Evolutionary conservation across 495 filamentous ascomycete species (phyloP).

Genomic region (Talaromyces nanjingensis): DNA sequence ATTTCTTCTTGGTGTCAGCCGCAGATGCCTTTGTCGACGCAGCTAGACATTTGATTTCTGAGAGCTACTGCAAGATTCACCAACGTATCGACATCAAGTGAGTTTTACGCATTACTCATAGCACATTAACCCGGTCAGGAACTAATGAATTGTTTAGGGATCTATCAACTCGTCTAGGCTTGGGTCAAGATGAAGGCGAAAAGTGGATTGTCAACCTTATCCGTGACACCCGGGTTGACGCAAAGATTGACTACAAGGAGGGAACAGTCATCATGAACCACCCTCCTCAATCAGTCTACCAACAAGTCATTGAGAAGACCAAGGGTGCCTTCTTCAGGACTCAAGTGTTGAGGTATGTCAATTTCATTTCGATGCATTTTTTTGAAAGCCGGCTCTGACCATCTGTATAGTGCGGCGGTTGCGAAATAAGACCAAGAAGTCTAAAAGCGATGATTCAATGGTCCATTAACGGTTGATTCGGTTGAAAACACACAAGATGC

Average conservation of each 20-base stretch:
- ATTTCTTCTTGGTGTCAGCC: slow-evolving; percentile 88
- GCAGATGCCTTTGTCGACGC: slow-evolving; percentile 90
- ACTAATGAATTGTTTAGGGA: slow-evolving; percentile 46
- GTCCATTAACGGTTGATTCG: not conserved
- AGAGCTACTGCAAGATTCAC: slow-evolving; percentile 99
- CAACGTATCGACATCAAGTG: slow-evolving; percentile 94
- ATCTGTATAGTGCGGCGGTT: slow-evolving; percentile 34
- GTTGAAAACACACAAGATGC: not conserved
- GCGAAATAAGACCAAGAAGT: slow-evolving; percentile 40
- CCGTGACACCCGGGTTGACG: slow-evolving; percentile 91
- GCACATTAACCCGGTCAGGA: not conserved
- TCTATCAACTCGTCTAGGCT: slow-evolving; percentile 78
- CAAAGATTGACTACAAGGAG: slow-evolving; percentile 98
- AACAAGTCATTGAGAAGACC: slow-evolving; percentile 96
- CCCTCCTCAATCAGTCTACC: slow-evolving; percentile 94
- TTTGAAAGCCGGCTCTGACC: slow-evolving; percentile 8
- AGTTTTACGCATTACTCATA: slow-evolving; percentile 15
- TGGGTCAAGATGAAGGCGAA: slow-evolving; percentile 91
- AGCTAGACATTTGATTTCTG: slow-evolving; percentile 91
- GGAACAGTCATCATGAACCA: slow-evolving; percentile 99
- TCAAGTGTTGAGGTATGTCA: slow-evolving; percentile 56
- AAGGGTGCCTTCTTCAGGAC: slow-evolving; percentile 92
- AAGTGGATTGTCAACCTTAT: slow-evolving; percentile 99
- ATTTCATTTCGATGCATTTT: not conserved
- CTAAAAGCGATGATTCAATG: slow-evolving; percentile 27